Conservation (phyloP, 495 filamentous ascomycete species). For the Lasiosphaeria hispida region DNA sequence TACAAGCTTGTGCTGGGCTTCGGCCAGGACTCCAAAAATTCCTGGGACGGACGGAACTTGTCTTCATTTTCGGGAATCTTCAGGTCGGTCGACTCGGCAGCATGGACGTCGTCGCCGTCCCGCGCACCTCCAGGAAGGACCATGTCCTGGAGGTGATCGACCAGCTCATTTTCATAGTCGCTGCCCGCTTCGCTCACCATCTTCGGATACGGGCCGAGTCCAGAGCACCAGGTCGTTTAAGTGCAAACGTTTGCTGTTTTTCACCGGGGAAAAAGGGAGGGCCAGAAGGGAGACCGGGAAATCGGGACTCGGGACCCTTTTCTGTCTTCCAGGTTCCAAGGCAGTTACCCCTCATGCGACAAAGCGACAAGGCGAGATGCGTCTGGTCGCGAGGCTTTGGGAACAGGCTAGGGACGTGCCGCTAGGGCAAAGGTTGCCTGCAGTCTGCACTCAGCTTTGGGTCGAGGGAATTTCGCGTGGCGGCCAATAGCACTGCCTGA, state of each 20-base stretch:
- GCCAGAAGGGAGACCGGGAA: too few relatives aligned
- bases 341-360: too few relatives aligned
- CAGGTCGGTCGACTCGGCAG: background rate
- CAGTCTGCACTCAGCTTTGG: too few relatives aligned
- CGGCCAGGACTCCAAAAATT: background rate
- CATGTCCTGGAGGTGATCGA: conserved; percentile 1
- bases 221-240: background rate
- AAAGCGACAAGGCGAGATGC: too few relatives aligned
- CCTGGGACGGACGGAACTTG: background rate
- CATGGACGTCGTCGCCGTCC: background rate
- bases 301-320: too few relatives aligned
- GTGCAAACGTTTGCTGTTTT: background rate
- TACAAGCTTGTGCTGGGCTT: conserved; percentile 5
- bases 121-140: background rate
- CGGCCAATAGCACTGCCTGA: too few relatives aligned
- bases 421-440: too few relatives aligned
- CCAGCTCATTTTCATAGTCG: conserved; percentile 8
- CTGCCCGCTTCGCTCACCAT: background rate
- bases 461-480: too few relatives aligned
- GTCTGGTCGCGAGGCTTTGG: too few relatives aligned
- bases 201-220: background rate
- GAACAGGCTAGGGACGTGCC: too few relatives aligned
- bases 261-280: too few relatives aligned
- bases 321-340: too few relatives aligned
- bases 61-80: background rate